Evolutionary conservation across 73 alveolate genomes (phyloP), one percentile per base, ranked within the genome.

Genomic region (Stentor roeselii): DNA sequence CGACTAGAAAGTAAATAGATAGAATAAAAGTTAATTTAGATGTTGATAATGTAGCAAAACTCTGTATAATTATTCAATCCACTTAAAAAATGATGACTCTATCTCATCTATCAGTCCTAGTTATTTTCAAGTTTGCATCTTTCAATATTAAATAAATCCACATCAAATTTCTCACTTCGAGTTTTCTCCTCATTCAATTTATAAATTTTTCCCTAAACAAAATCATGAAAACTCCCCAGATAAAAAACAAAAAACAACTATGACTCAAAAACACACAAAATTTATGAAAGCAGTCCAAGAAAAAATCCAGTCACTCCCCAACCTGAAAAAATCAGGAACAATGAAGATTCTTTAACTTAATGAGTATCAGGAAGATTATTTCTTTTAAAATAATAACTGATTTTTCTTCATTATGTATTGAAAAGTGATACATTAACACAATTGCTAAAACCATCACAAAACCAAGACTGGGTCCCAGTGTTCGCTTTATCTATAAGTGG

Each of bases 241-340:
- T 27, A 1, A 1, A 67, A 36, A 21, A 67, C 21, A n/a, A n/a
- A 27, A 67, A 32, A 30, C 21, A 21, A 34, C 41, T 21, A 21
- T 30, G 41, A 14, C 41, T n/a, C 0, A 30, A 40, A 15, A 67
- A n/a, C n/a, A 27, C 42, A 34, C 41, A 21, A 74, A 35, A 27
- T 78, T 78, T 11, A 93, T 89, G 88, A 97, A 84, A 11, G 98
- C 99, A 15, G 99, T 98, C 15, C 99, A 99, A 34, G 99, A 99
- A 77, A 99, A 97, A 98, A 84, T 27, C 99, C 99, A 41, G 95
- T 90, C 15, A 98, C 34, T 34, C 99, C 99, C 99, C 99, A 97
- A 30, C 99, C 99, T 42, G 95, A 98, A 3, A 96, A 82, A 4
- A 93, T 92, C 0, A 98, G 90, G 14, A 99, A 99, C 2, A 86